Evolutionary conservation across 2,329 filamentous ascomycete species (phyloP).

Genomic region (Hypoxylon rubiginosum): DNA sequence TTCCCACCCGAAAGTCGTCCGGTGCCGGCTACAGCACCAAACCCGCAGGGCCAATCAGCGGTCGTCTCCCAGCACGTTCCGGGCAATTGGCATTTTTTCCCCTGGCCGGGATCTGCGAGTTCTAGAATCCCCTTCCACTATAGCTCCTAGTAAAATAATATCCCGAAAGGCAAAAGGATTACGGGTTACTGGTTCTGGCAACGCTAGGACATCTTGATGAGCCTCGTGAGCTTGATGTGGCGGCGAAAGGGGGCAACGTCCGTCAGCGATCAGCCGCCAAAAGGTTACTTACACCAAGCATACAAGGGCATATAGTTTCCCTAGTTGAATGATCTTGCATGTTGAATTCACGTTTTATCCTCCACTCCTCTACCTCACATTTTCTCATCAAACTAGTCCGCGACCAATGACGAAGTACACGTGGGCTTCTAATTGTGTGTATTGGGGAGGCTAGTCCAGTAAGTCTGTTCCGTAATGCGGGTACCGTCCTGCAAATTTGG

Average conservation of each 20-base stretch:
- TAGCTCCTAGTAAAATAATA: slow-evolving; percentile 28
- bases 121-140: slow-evolving; percentile 18
- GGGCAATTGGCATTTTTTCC: slow-evolving; percentile 18
- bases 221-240: slow-evolving; percentile 6
- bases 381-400: background rate
- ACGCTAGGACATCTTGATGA: slow-evolving; percentile 7
- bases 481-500: background rate
- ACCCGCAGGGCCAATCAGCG: slow-evolving; percentile 24
- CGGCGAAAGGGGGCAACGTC: background rate
- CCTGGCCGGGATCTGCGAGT: slow-evolving; percentile 17
- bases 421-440: slow-evolving; percentile 17
- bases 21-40: slow-evolving; percentile 15
- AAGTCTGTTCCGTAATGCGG: slow-evolving; percentile 5
- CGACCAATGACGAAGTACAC: slow-evolving; percentile 27
- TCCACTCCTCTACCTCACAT: slow-evolving; percentile 5
- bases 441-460: background rate
- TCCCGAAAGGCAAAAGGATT: background rate
- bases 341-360: slow-evolving; percentile 1
- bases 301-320: no score
- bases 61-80: slow-evolving; percentile 26
- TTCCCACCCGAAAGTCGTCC: slow-evolving; percentile 8
- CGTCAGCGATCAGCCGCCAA: background rate
- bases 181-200: background rate
- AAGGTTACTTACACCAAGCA: background rate
- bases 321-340: background rate